Evolutionary conservation across 75 land plant genomes (phyloP).

Genomic region (Cupressus sempervirens): DNA sequence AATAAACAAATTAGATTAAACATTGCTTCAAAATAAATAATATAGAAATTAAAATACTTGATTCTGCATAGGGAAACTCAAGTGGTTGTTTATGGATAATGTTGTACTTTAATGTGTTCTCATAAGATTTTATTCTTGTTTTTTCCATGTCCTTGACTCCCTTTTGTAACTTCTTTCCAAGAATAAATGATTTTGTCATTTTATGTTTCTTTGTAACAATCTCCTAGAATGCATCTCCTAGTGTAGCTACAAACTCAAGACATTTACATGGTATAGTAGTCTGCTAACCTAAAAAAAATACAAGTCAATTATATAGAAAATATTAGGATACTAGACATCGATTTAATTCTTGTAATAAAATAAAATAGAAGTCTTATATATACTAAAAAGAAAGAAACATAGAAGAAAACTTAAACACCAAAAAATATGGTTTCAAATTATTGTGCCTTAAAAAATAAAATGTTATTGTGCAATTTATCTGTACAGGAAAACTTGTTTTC

Average conservation of each 20-base stretch:
- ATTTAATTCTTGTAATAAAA: too few relatives aligned
- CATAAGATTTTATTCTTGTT: background rate
- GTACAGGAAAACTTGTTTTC: too few relatives aligned
- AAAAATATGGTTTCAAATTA: too few relatives aligned
- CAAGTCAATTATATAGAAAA: background rate
- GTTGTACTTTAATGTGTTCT: background rate
- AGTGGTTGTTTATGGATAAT: slow-evolving; percentile 15
- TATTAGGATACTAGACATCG: background rate
- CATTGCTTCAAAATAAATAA: background rate
- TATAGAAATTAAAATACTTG: slow-evolving; percentile 31
- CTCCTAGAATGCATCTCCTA: too few relatives aligned
- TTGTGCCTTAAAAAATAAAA: too few relatives aligned
- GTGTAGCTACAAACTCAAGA: slow-evolving; percentile 65
- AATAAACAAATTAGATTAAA: background rate
- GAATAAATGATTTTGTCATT: background rate
- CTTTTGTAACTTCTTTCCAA: background rate
- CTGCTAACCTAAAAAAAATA: slow-evolving; percentile 48
- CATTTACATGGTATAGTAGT: slow-evolving; percentile 84
- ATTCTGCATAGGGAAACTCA: slow-evolving; percentile 58
- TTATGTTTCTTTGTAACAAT: slow-evolving; percentile 21
- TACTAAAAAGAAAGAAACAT: too few relatives aligned
- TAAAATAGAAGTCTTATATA: too few relatives aligned
- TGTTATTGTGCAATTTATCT: too few relatives aligned
- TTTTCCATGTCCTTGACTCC: too few relatives aligned
- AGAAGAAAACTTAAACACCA: too few relatives aligned